Conservation (phyloP, 345 rosid genomes). For the Rhodomyrtus tomentosa region DNA sequence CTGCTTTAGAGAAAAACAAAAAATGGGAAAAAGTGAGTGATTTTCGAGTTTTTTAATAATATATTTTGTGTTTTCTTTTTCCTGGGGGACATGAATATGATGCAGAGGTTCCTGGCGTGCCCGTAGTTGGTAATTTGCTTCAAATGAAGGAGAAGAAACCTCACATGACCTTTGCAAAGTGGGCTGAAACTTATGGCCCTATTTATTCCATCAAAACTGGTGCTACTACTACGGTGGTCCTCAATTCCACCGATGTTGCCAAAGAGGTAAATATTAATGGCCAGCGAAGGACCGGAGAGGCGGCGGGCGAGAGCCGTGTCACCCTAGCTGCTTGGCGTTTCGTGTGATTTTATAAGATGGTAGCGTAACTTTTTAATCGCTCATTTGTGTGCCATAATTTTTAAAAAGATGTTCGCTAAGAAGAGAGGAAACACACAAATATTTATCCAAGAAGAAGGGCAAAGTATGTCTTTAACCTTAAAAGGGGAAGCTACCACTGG, state of each 20-base stretch:
- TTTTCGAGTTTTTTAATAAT: background rate
- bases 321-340: background rate
- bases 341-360: background rate
- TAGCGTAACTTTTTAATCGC: no score
- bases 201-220: constrained; percentile 70
- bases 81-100: background rate
- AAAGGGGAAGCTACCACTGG: no score
- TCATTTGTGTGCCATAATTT: background rate
- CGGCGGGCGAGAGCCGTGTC: background rate
- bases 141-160: constrained; percentile 89
- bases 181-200: constrained; percentile 82
- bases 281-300: background rate
- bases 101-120: constrained; percentile 74
- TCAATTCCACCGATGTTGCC: constrained; percentile 54
- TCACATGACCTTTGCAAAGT: constrained; percentile 54
- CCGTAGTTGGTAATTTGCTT: constrained; percentile 71
- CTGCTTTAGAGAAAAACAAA: background rate
- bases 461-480: no score
- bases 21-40: background rate
- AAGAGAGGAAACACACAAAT: no score
- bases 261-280: constrained; percentile 41
- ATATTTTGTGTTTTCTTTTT: background rate
- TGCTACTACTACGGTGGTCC: constrained; percentile 48
- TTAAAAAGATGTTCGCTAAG: no score
- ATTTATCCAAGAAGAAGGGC: no score